Percentiles rank a stretch among this genome's conserved stretches.
Evolutionary conservation across 1,284 basidiomycete species (phyloP).

Genomic region (Phellopilus nigrolimitatus): DNA sequence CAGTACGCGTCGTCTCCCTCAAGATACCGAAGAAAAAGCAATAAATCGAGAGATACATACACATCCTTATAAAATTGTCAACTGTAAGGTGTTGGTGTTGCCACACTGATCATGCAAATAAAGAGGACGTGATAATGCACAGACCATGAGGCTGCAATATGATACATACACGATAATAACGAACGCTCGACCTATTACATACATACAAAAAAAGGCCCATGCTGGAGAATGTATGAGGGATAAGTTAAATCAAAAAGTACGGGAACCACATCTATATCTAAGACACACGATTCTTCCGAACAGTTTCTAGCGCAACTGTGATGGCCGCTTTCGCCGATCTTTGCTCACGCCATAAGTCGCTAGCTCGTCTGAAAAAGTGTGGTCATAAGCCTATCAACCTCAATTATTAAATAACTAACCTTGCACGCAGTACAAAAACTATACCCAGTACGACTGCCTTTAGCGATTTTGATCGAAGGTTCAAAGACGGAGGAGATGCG

Average conservation of each 20-base stretch:
- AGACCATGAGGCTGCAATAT: no score
- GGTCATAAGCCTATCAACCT: conserved; percentile 6
- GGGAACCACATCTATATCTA: neutral
- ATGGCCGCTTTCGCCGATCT: conserved; percentile 56
- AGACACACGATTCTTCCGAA: conserved; percentile 40
- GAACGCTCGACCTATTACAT: no score
- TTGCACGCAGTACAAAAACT: conserved; percentile 63
- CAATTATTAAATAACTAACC: conserved; percentile 40
- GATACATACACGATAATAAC: no score
- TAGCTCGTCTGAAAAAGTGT: conserved; percentile 49
- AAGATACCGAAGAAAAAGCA: neutral
- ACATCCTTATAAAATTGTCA: neutral
- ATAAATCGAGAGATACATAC: neutral
- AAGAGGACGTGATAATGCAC: no score
- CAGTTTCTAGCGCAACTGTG: conserved; percentile 62
- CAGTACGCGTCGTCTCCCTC: conserved; percentile 48
- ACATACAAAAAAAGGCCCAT: no score
- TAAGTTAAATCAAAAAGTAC: conserved; percentile 1
- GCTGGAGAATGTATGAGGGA: neutral
- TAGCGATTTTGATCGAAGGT: conserved; percentile 41
- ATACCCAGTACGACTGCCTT: conserved; percentile 57
- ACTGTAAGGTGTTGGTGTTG: no score
- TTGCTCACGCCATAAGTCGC: conserved; percentile 58
- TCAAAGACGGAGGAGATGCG: conserved; percentile 37
- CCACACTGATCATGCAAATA: no score